Evolutionary conservation across 106 monocot genomes (phyloP), one percentile per base, ranked within the genome.

Genomic region (Allium fistulosum): DNA sequence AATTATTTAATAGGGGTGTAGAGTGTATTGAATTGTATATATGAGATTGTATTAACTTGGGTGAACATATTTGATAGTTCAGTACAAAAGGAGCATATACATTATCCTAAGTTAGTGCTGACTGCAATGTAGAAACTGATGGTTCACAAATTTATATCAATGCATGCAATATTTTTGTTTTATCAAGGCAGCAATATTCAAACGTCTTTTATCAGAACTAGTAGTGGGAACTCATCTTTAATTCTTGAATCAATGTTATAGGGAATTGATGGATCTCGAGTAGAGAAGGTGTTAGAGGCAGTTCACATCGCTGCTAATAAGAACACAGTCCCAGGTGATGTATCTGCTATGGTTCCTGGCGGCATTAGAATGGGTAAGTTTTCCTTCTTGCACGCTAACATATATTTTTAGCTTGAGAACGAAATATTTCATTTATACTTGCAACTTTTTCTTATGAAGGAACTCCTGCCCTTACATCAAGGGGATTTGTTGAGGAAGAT

Each of bases 321-420:
- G 62, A 96, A 96, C 57, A 96, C 95, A 1, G 95, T 96, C 61
- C 95, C 95, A 71, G 95, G 95, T 62, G 95, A 96, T 72, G 88
- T 96, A 17, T 96, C 95, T 67, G 95, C 95, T 62, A 96, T 96
- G 95, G 95, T 96, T 74, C 95, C 95, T 67, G 95, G 95, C 67
- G 95, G 95, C 70, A 88, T 96, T 55, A 80, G 95, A 58, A 96
- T 96, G 95, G 95, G 95, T 91, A 83, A 16, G 11, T 55, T 55
- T 55, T 15, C 53, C 53, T 6, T 55, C 15, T 55, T 55, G 6
- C 53, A 3, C 3, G 53, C 11, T 11, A 11, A 15, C 53, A 55
- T 15, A 55, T 55, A 55, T 55, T 55, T 55, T 55, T 55, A 11
- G 15, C 1, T 15, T 55, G 53, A 55, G 15, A 55, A 15, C 0